These are phyloP conservation scores for Seiridium cupressi DNA, from an alignment of 2,329 filamentous ascomycete genomes.

Conservation along the genomic window DNA sequence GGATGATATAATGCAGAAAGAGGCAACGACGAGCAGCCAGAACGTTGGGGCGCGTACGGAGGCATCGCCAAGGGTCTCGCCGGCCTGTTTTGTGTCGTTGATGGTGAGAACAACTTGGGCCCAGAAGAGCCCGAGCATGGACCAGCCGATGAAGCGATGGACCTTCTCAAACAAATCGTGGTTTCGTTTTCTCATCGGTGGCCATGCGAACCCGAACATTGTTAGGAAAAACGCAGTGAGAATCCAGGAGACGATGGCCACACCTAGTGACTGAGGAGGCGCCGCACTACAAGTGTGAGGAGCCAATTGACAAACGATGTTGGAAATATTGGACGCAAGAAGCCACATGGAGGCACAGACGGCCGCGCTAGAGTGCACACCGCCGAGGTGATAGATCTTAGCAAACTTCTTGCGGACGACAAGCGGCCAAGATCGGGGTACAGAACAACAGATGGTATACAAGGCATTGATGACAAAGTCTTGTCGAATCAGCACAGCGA, in stretches of 20 bases:
- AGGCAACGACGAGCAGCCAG: constrained; percentile 68
- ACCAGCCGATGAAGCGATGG: constrained; percentile 75
- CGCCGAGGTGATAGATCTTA: constrained; percentile 52
- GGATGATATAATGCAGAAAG: constrained; percentile 65
- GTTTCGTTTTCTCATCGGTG: constrained; percentile 55
- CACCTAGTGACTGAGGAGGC: constrained; percentile 34
- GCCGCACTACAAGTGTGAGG: constrained; percentile 9
- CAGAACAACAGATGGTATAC: constrained; percentile 43
- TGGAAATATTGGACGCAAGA: constrained; percentile 27
- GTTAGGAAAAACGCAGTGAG: constrained; percentile 54
- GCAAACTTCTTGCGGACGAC: constrained; percentile 45
- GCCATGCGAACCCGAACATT: constrained; percentile 62
- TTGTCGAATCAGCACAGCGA: constrained; percentile 51
- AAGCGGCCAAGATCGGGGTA: constrained; percentile 43
- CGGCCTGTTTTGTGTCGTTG: constrained; percentile 33
- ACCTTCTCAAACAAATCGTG: constrained; percentile 70
- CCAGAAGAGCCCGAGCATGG: constrained; percentile 64
- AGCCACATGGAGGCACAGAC: constrained; percentile 48
- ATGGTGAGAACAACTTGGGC: constrained; percentile 55
- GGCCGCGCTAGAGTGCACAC: constrained; percentile 49
- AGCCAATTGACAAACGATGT: constrained; percentile 11
- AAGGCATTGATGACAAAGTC: constrained; percentile 51
- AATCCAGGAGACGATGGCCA: constrained; percentile 51
- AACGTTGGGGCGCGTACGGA: constrained; percentile 44
- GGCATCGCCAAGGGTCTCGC: constrained; percentile 30